Base-by-base conservation (phyloP, 257 asterid genomes). In the Capsicum rhomboideum region DNA sequence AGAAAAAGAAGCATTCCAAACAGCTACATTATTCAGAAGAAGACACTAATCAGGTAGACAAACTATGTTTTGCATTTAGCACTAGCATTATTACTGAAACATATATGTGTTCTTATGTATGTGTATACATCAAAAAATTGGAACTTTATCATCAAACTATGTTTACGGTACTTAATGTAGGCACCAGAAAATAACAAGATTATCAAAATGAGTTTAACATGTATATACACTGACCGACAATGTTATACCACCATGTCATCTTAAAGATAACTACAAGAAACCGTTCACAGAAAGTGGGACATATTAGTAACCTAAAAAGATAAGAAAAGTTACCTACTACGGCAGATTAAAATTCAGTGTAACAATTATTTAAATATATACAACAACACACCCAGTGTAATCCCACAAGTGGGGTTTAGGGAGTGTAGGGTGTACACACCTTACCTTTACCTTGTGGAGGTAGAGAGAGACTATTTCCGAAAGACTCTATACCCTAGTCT, bases 401-500 rank as follows among this genome's bases (percentile, higher is more conserved):
- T n/a, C n/a, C n/a, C n/a, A n/a, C n/a, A n/a, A n/a, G n/a, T n/a
- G n/a, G n/a, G n/a, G n/a, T n/a, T n/a, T n/a, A n/a, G n/a, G n/a
- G n/a, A 59, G 31, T 16, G 31, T 14, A 59, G 67, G 0, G 67
- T 21, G 4, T 59, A 21, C 5, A 13, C 6, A 59, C 3, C 31
- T 59, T 59, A 21, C 8, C 0, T 2, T 6, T 59, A 21, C 3
- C 67, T 11, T 26, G 29, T 0, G 7, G 67, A 58, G 67, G 31
- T 13, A 59, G 31, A 59, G 67, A 59, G 31, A 59, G 40, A 34
- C 8, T 59, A 3, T 59, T 59, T 59, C 67, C 31, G 26, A 59
- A 59, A 59, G 67, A 59, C 67, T 74, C 21, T 74, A 91, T 92
- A 91, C 93, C 97, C 97, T 93, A 92, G 64, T 79, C 55, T 67